These are phyloP conservation scores for Cicer pinnatifidum DNA, from an alignment of 306 rosid genomes.

Conservation along the genomic window DNA sequence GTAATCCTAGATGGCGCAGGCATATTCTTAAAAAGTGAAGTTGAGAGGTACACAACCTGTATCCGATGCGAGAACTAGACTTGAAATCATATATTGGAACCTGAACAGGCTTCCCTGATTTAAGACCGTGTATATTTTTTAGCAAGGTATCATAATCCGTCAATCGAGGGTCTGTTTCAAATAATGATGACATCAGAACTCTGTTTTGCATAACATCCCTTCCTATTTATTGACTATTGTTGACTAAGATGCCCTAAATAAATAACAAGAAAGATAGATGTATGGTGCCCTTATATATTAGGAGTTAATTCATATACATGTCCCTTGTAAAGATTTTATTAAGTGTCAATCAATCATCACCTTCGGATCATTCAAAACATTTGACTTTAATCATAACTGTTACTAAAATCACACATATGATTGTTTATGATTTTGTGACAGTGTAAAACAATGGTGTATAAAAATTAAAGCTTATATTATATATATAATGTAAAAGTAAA, in stretches of 20 bases:
- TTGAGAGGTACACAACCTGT: conserved; percentile 67
- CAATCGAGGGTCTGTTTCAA: conserved; percentile 91
- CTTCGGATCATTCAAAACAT: no score
- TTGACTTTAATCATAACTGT: no score
- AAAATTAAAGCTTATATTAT: no score
- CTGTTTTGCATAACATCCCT: conserved; percentile 43
- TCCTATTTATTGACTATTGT: conserved; percentile 38
- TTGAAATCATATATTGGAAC: conserved; percentile 97
- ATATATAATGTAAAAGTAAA: neutral
- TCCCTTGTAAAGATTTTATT: no score
- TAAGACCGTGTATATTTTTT: conserved; percentile 78
- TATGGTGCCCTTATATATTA: neutral
- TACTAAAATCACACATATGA: no score
- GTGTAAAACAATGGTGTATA: no score
- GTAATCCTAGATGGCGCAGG: conserved; percentile 23
- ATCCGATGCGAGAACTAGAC: conserved; percentile 82
- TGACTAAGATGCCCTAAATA: conserved; percentile 11
- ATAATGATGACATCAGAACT: conserved; percentile 47
- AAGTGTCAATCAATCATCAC: no score
- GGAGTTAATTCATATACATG: no score
- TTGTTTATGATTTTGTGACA: no score
- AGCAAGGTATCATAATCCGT: conserved; percentile 95
- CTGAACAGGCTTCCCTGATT: conserved; percentile 83
- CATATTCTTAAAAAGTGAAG: conserved; percentile 26
- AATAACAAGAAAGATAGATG: neutral